These are phyloP conservation scores for Penstemon davidsonii DNA, from an alignment of 257 asterid genomes.

Conservation along the genomic window DNA sequence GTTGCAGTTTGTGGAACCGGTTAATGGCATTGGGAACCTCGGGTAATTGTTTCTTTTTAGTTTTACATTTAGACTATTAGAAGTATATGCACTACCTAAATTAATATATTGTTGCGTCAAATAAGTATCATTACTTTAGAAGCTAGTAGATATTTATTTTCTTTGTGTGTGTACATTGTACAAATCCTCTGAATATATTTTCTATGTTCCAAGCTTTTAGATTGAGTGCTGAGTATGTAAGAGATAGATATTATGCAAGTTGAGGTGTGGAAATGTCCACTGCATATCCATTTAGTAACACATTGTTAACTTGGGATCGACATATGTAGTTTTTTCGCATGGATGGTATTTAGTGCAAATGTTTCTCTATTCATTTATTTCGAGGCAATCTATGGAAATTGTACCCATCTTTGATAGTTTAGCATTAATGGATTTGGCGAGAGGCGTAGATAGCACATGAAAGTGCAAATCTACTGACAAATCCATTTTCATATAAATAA, in stretches of 20 bases:
- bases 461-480: too few species aligned
- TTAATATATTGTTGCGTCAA: background rate
- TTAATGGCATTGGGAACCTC: constrained; percentile 66
- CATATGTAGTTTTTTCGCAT: too few species aligned
- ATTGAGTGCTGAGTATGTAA: background rate
- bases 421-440: too few species aligned
- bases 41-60: constrained; percentile 51
- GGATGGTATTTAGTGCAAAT: too few species aligned
- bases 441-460: too few species aligned
- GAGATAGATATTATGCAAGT: background rate
- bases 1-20: constrained; percentile 79
- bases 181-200: constrained; percentile 8
- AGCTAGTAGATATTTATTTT: background rate
- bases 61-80: constrained; percentile 7
- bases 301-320: too few species aligned
- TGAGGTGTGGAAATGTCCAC: too few species aligned
- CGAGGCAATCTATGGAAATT: too few species aligned
- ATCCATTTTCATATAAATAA: too few species aligned
- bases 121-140: background rate
- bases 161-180: background rate
- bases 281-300: too few species aligned
- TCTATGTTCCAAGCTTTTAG: background rate
- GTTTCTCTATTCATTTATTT: too few species aligned
- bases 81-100: background rate
- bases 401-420: too few species aligned